These are phyloP conservation scores for Cryphonectria naterciae DNA, from an alignment of 2,329 filamentous ascomycete species.

Conservation along the genomic window DNA sequence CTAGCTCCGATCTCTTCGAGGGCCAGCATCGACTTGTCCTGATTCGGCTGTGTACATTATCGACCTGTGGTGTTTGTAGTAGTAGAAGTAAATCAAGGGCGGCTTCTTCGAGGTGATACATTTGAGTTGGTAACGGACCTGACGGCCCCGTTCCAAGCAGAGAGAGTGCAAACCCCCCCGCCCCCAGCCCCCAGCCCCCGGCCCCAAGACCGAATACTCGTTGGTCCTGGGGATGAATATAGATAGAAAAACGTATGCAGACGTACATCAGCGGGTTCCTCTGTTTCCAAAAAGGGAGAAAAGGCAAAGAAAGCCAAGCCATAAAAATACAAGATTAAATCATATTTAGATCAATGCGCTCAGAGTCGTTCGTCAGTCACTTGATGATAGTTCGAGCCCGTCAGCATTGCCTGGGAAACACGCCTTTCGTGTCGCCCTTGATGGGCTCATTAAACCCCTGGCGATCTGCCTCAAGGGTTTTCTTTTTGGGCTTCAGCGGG, in stretches of 20 bases:
- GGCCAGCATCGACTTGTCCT: neutral
- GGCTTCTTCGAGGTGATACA: neutral
- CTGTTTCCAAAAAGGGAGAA: neutral
- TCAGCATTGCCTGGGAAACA: neutral
- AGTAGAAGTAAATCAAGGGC: too few species aligned
- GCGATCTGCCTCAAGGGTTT: slow-evolving; percentile 16
- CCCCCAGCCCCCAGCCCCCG: too few species aligned
- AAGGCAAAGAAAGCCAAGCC: neutral
- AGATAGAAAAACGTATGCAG: neutral
- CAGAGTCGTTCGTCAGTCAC: neutral
- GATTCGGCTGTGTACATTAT: neutral
- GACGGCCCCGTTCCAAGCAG: neutral
- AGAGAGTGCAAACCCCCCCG: neutral
- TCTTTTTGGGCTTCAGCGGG: slow-evolving; percentile 14
- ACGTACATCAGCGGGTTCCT: slow-evolving; percentile 6
- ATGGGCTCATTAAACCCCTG: slow-evolving; percentile 14
- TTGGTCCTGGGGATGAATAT: neutral
- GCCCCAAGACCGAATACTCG: neutral
- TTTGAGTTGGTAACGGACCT: neutral
- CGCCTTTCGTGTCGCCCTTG: slow-evolving; percentile 10
- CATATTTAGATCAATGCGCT: neutral
- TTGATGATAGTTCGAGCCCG: slow-evolving; percentile 3
- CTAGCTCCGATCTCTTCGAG: slow-evolving; percentile 13
- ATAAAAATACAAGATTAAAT: slow-evolving; percentile 12
- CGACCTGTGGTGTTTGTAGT: too few species aligned